Evolutionary conservation across 75 land plant species (phyloP).

Genomic region (Azolla pinnata): DNA sequence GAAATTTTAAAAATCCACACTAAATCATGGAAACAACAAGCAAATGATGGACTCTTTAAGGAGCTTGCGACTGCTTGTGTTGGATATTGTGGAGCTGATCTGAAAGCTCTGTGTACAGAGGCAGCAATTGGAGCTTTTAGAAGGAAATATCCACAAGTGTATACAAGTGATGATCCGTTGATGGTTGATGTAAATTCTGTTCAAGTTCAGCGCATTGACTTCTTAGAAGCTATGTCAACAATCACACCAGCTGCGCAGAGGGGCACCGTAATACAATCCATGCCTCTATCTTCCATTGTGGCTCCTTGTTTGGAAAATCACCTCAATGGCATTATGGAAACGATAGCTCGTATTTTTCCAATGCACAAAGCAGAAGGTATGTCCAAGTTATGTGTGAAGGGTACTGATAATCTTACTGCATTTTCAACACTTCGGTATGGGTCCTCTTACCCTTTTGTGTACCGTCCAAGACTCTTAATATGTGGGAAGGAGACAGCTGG

Average conservation of each 20-base stretch:
- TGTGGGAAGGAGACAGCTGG: slow-evolving; percentile 76
- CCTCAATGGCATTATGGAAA: slow-evolving; percentile 42
- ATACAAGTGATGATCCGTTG: slow-evolving; percentile 91
- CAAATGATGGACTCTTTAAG: slow-evolving; percentile 47
- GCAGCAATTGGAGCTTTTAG: slow-evolving; percentile 97
- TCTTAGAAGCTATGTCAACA: slow-evolving; percentile 82
- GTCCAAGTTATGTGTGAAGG: slow-evolving; percentile 11
- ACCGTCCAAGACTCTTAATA: slow-evolving; percentile 67
- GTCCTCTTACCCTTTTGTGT: slow-evolving; percentile 59
- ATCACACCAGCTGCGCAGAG: slow-evolving; percentile 97
- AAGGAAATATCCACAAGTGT: slow-evolving; percentile 90
- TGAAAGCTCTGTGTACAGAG: slow-evolving; percentile 93
- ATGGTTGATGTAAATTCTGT: slow-evolving; percentile 86
- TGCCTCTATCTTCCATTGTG: slow-evolving; percentile 74
- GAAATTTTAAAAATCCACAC: slow-evolving; percentile 90
- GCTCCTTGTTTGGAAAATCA: slow-evolving; percentile 69
- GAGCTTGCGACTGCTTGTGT: slow-evolving; percentile 97
- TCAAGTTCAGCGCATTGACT: slow-evolving; percentile 64
- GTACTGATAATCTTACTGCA: slow-evolving; percentile 38
- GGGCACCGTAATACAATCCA: slow-evolving; percentile 68
- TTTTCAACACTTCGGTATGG: slow-evolving; percentile 52
- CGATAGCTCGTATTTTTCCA: slow-evolving; percentile 59
- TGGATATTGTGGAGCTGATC: slow-evolving; percentile 96
- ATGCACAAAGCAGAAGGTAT: slow-evolving; percentile 9
- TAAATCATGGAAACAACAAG: slow-evolving; percentile 79